A percentile compares a stretch with the other conserved stretches of the same genome.
These are phyloP conservation scores for Fusarium cyanostomum DNA, from an alignment of 2,329 filamentous ascomycete genomes.

Conservation along the genomic window DNA sequence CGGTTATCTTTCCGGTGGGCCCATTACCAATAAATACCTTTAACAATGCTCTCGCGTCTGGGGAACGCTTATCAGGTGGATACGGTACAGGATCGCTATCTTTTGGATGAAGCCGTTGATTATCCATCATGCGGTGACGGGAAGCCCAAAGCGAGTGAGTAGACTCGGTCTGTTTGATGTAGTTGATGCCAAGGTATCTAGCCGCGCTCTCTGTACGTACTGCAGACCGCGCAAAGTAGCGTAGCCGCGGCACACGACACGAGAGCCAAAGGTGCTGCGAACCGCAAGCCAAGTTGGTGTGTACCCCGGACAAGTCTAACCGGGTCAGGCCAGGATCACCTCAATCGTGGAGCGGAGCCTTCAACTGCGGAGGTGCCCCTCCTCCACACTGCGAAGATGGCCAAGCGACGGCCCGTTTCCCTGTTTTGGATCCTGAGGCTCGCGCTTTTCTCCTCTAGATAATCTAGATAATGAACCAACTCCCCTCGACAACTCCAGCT, in stretches of 20 bases:
- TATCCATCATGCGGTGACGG: not conserved
- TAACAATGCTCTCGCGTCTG: not conserved
- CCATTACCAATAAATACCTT: conserved; percentile 27
- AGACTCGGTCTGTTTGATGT: too few relatives aligned
- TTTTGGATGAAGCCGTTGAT: not conserved
- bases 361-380: too few relatives aligned
- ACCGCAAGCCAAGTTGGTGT: conserved; percentile 16
- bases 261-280: not conserved
- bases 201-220: not conserved
- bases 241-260: conserved; percentile 13
- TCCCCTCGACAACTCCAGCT: too few relatives aligned
- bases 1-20: conserved; percentile 33
- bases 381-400: conserved; percentile 1
- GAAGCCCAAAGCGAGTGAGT: not conserved
- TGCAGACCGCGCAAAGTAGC: too few relatives aligned
- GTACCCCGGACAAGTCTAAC: conserved; percentile 32
- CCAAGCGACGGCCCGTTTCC: conserved; percentile 17
- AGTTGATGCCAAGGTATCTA: not conserved
- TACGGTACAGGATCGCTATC: too few relatives aligned
- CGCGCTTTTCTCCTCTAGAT: not conserved
- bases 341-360: conserved; percentile 30
- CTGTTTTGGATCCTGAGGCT: not conserved
- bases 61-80: conserved; percentile 3
- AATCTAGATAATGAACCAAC: too few relatives aligned
- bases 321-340: conserved; percentile 24